Evolutionary conservation across 2,329 filamentous ascomycete species (phyloP), one percentile per base, ranked within the genome.

Genomic region (Fusarium sp.): DNA sequence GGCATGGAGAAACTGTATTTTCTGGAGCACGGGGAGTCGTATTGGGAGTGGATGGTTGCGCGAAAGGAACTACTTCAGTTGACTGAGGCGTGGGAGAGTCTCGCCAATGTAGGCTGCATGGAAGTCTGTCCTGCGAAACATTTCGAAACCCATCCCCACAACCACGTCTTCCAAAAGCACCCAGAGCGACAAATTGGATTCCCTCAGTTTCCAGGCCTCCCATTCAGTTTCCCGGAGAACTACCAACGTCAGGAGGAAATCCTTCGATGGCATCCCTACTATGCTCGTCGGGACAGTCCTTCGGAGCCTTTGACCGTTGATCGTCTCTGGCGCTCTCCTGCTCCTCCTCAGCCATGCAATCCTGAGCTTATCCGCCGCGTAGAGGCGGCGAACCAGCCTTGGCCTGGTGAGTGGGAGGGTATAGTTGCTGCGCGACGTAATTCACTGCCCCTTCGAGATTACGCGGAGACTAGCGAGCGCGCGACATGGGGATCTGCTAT

Each of bases 31-130:
- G 62, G 55, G 1, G 41, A 52, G 2, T 7, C 40, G 1, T 69
- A 62, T 1, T 11, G 11, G 12, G 9, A 49, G 6, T 69, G 66
- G 66, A 16, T 16, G 10, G n/a, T 9, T 2, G 20, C 33, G 2
- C 41, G 36, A 4, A 31, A 62, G 1, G 18, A 63, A 0, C 30
- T 69, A 8, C 9, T 26, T 1, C 42, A 42, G 1, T 2, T 47
- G 6, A 60, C 33, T 0, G 40, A 62, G 2, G 46, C 16, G 1
- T 69, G 66, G 66, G 61, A 69, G n/a, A 26, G 13, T 16, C 52
- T 69, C 7, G 62, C 65, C 6, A 40, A 13, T 0, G 23, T 37
- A 6, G 65, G 54, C 8, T 56, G 50, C 23, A 69, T 69, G 65
- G 66, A 69, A 15, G 40, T 52, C 3, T 69, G 66, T 20, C 66